Base-by-base conservation (phyloP, 371 early-diverging fungal genomes). In the Sporodiniella umbellata region DNA sequence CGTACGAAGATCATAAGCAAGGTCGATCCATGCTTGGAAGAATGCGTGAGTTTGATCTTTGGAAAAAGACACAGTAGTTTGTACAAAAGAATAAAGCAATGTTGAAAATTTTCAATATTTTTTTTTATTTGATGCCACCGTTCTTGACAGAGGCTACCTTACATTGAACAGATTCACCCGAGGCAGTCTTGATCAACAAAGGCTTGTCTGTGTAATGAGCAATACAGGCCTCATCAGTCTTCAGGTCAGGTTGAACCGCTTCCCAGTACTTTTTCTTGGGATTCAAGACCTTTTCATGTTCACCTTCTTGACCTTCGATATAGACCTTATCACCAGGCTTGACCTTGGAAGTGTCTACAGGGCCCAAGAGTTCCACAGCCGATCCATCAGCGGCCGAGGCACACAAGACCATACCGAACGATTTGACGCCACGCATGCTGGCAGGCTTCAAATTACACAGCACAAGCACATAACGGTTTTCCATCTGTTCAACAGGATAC, bases 251-350 rank as follows among this genome's bases (percentile, higher is more conserved):
- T 78, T 96, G 96, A 44, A 98, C 86, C 24, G 93, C 87, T 68
- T 98, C 98, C 79, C 84, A 96, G 58, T 95, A 88, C 81, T 98
- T 98, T 85, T 93, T 94, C 84, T 98, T 98, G 63, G 97, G 96
- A 67, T 94, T 94, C 58, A 98, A 80, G 30, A 85, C 79, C 60
- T 85, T 87, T 60, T 95, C 96, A 88, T 96, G 62, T 66, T 83
- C 63, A 75, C 86, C 88, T 71, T 92, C 88, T 70, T 88, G 86
- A 23, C 92, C 94, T 46, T 90, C 92, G 75, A 96, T 88, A 79
- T 75, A 90, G 53, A 94, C 90, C 48, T 86, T 81, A 62, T 94
- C 94, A 52, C 98, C 98, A 26, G 97, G 94, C 63, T 73, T 73
- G 33, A 77, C 71, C 61, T 81, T 78, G 65, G 81, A 75, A 26